Evolutionary conservation across 2,329 filamentous ascomycete species (phyloP), one percentile per base, ranked within the genome.

Genomic region (Xylaria sp.): DNA sequence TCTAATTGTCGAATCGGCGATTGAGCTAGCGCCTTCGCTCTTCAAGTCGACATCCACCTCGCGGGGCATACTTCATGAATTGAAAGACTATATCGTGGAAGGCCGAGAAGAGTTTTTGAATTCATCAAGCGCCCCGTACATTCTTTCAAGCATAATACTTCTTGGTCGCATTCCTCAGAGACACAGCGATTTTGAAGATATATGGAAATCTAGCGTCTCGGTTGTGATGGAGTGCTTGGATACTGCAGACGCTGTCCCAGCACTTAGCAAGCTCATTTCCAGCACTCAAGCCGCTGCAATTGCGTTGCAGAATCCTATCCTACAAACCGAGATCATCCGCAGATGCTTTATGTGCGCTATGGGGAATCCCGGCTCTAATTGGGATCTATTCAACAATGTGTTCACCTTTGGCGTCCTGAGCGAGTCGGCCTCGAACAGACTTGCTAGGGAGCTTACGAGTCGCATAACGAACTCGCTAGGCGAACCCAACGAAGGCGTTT

Each of bases 81-180:
- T 90, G 2, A 78, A 80, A 1, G 72, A 74, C 0, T 88, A 92
- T 51, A 80, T 91, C 4, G 79, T 83, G 23, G 81, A 88, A 0
- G 83, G 90, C 69, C 82, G 91, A 15, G 82, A 87, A 0, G 80
- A 83, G 1, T 81, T 96, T 18, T 80, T 94, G 2, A 80, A 86
- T 1, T 94, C 93, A 0, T 88, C 92, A 0, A 94, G 93, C 0
- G 88, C 89, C 0, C 80, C 86, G 1, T 86, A 90, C 60, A 79
- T 97, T 0, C 82, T 94, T 8, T 87, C 90, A 0, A 88, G 90
- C 12, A 82, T 97, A 0, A 86, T 90, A 57, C 79, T 86, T 0
- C 82, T 90, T 50, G 85, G 86, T 1, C 77, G 82, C 37, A 81
- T 83, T 18, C 79, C 80, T 48, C 81, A 74, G 63, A 82, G 78